Evolutionary conservation across 2,329 filamentous ascomycete species (phyloP).

Genomic region (Xylariaceae sp.): DNA sequence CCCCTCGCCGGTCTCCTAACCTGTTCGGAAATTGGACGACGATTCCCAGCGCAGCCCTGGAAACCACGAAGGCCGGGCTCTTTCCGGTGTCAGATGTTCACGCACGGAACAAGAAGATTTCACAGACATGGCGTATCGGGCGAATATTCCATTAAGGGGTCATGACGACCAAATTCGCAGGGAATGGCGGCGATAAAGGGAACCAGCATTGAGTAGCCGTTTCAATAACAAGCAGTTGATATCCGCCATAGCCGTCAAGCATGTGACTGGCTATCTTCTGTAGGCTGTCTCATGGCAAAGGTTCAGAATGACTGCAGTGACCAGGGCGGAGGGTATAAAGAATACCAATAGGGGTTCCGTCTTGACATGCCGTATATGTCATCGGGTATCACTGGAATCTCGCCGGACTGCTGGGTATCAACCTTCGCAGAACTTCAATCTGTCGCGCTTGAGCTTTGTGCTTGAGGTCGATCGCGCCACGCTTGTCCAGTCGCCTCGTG

Average conservation of each 20-base stretch:
- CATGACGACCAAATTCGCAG: background rate
- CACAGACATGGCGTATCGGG: background rate
- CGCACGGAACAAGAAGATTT: background rate
- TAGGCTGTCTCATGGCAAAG: background rate
- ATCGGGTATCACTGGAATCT: slow-evolving; percentile 40
- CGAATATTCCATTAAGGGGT: background rate
- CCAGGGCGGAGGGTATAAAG: background rate
- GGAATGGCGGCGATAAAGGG: background rate
- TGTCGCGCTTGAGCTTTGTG: slow-evolving; percentile 61
- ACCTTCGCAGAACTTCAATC: slow-evolving; percentile 59
- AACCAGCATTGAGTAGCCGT: background rate
- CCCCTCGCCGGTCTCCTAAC: background rate
- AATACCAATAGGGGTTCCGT: background rate
- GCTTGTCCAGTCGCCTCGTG: slow-evolving; percentile 51
- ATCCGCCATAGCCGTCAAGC: background rate
- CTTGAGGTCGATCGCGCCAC: slow-evolving; percentile 57
- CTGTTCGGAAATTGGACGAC: background rate
- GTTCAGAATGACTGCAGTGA: background rate
- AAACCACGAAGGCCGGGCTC: background rate
- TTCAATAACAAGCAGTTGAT: background rate
- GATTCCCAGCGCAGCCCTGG: too few species aligned
- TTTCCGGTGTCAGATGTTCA: background rate
- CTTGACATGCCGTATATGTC: background rate
- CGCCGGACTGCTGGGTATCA: slow-evolving; percentile 60
- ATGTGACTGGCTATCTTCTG: background rate